These are phyloP conservation scores for Inga laurina DNA, from an alignment of 306 rosid genomes.

Conservation along the genomic window DNA sequence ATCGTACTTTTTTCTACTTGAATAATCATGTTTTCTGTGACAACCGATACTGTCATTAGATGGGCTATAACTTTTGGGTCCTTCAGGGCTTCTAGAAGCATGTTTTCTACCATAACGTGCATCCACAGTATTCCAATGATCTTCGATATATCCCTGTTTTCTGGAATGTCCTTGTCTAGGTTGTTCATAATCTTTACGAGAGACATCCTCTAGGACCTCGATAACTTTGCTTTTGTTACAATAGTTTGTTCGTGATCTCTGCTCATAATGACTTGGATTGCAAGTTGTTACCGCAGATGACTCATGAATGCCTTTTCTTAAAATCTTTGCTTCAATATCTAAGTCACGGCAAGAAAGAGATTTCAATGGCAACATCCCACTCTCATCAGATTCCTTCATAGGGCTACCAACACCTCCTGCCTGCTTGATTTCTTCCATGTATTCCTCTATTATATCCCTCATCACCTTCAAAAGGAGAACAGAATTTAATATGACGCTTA, in stretches of 20 bases:
- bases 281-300: constrained; percentile 35
- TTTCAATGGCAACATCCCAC: constrained; percentile 39
- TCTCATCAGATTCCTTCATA: constrained; percentile 47
- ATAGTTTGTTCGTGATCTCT: constrained; percentile 35
- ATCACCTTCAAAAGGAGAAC: constrained; percentile 54
- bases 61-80: constrained; percentile 41
- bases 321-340: constrained; percentile 36
- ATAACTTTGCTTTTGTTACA: constrained; percentile 32
- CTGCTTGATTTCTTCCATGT: constrained; percentile 77
- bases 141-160: constrained; percentile 41
- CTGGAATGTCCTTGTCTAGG: constrained; percentile 37
- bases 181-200: constrained; percentile 38
- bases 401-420: constrained; percentile 75
- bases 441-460: constrained; percentile 79
- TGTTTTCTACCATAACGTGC: constrained; percentile 39
- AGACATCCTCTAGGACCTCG: constrained; percentile 22
- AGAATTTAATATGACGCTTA: constrained; percentile 11
- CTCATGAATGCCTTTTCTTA: constrained; percentile 36
- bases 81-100: constrained; percentile 59
- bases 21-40: constrained; percentile 45
- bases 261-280: constrained; percentile 40
- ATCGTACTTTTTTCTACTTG: constrained; percentile 36
- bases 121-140: constrained; percentile 29
- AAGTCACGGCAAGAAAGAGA: constrained; percentile 39
- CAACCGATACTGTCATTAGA: constrained; percentile 36